A percentile compares a stretch with the other conserved stretches of the same genome.
These are phyloP conservation scores for Karstenula rhodostoma DNA, from an alignment of 2,329 filamentous ascomycete species.

Conservation along the genomic window DNA sequence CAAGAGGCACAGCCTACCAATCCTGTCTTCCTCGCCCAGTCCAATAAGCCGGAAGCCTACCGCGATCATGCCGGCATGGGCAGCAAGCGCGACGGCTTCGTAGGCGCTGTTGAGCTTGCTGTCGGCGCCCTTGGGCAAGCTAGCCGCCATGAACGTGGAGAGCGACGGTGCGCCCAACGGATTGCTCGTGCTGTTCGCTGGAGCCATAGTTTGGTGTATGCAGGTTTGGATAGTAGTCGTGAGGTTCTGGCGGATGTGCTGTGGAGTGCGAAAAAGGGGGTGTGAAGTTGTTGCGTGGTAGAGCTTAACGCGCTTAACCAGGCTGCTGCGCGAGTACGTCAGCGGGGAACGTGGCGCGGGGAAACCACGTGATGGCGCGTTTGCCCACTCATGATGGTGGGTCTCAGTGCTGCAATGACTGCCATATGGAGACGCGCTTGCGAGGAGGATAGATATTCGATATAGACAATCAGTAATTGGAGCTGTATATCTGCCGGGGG, in stretches of 20 bases:
- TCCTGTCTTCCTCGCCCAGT: constrained; percentile 81
- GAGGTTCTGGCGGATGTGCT: constrained; percentile 16
- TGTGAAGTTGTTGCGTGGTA: neutral
- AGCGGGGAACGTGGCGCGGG: constrained; percentile 10
- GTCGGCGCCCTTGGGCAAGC: constrained; percentile 49
- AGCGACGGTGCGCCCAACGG: constrained; percentile 55
- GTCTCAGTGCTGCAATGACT: no score
- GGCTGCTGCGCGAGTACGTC: constrained; percentile 10
- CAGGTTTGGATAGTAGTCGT: neutral
- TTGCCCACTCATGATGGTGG: no score
- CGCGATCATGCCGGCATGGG: constrained; percentile 82
- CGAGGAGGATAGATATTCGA: no score
- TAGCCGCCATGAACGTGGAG: constrained; percentile 53
- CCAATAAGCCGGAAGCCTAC: constrained; percentile 83
- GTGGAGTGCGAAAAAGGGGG: neutral
- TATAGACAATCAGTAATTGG: no score
- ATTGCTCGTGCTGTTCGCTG: constrained; percentile 47
- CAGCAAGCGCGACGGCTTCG: constrained; percentile 83
- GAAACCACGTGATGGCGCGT: neutral
- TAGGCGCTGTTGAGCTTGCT: constrained; percentile 70
- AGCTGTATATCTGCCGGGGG: no score
- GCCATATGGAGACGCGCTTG: neutral
- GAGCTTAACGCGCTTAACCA: constrained; percentile 19
- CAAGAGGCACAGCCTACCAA: constrained; percentile 61
- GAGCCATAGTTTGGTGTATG: constrained; percentile 32